phyloP scores from a whole-genome alignment of 2,329 filamentous ascomycete species.

The Coleophoma crateriformis region DNA sequence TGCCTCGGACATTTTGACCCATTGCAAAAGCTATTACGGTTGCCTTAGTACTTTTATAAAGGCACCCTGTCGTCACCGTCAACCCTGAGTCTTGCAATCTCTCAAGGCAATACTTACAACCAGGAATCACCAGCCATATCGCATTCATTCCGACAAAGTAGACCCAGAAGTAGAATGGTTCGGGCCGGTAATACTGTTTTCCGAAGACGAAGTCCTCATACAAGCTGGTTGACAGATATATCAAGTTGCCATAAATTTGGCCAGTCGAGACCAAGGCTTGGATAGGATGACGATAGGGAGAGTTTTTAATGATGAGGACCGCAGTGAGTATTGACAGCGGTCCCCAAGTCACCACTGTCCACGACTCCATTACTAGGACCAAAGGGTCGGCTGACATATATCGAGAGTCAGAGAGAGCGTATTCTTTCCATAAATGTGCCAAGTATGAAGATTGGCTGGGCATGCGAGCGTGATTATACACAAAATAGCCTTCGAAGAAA shows the following conservation, averaged over 20 bases:
- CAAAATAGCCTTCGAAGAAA: constrained; percentile 35
- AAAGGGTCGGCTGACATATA: constrained; percentile 44
- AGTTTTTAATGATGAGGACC: constrained; percentile 33
- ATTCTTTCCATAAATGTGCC: constrained; percentile 47
- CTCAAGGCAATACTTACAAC: constrained; percentile 34
- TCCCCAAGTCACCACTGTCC: constrained; percentile 37
- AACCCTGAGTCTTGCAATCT: no score
- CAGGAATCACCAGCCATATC: constrained; percentile 53
- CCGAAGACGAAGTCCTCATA: constrained; percentile 40
- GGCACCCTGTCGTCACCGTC: constrained; percentile 9
- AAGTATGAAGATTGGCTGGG: constrained; percentile 31
- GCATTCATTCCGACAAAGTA: constrained; percentile 58
- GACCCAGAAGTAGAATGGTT: constrained; percentile 56
- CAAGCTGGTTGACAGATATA: constrained; percentile 56
- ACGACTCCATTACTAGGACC: constrained; percentile 42
- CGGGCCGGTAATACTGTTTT: constrained; percentile 49
- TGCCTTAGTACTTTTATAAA: constrained; percentile 17
- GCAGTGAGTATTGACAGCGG: constrained; percentile 45
- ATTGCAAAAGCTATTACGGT: constrained; percentile 16
- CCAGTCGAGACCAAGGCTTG: constrained; percentile 29
- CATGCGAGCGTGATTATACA: constrained; percentile 32
- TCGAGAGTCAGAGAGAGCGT: constrained; percentile 45
- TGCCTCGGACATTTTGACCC: constrained; percentile 2
- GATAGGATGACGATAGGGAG: constrained; percentile 38
- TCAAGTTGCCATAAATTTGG: constrained; percentile 41